Evolutionary conservation across 1,284 basidiomycete species (phyloP).

Genomic region (Tranzscheliella williamsii): DNA sequence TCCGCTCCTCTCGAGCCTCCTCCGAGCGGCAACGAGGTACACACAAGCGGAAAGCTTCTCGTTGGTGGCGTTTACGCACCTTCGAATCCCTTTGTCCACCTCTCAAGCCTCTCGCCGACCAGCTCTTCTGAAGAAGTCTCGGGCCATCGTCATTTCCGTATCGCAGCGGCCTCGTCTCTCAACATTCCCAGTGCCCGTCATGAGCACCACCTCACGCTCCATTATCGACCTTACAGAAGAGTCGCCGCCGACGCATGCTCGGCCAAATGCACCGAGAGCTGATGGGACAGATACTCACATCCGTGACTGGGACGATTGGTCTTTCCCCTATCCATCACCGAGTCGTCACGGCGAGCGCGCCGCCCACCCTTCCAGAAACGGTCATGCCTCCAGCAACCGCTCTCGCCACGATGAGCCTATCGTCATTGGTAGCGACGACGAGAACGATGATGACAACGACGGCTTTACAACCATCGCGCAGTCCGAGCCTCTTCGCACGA

Average conservation of each 20-base stretch:
- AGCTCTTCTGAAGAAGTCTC: no score
- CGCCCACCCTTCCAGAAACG: constrained; percentile 4
- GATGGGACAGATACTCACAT: constrained; percentile 8
- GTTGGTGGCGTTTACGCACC: no score
- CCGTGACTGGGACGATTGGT: constrained; percentile 14
- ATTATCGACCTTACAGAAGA: constrained; percentile 51
- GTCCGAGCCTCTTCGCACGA: constrained; percentile 5
- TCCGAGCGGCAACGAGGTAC: no score
- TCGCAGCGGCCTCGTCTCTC: no score
- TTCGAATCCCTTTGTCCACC: no score
- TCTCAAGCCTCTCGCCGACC: no score
- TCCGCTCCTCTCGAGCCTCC: no score
- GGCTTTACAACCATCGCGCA: constrained; percentile 25
- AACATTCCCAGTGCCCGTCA: no score
- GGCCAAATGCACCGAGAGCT: constrained; percentile 1
- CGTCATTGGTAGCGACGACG: constrained; percentile 29
- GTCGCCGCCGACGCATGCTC: constrained; percentile 31
- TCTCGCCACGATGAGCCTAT: constrained; percentile 8
- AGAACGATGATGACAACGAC: constrained; percentile 12
- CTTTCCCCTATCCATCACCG: constrained; percentile 1
- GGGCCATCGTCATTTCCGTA: no score
- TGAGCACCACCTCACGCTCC: background rate
- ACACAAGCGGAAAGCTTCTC: no score
- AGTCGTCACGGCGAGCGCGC: no score
- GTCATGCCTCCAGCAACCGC: background rate